Evolutionary conservation across 371 early-diverging fungal species (phyloP).

Genomic region (Funneliformis caledonium): DNA sequence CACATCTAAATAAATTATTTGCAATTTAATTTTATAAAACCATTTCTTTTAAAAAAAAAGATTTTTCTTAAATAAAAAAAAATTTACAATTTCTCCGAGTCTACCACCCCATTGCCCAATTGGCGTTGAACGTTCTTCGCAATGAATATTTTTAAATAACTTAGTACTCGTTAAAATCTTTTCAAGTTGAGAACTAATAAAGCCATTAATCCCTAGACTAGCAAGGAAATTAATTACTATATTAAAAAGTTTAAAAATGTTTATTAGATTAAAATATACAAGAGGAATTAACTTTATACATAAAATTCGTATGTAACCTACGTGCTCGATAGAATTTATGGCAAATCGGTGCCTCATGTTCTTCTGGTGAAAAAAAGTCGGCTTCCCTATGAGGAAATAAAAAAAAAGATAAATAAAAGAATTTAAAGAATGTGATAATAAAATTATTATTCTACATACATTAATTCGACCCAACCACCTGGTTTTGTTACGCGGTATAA

Average conservation of each 20-base stretch:
- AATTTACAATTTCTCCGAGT: constrained; percentile 22
- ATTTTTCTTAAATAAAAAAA: not conserved
- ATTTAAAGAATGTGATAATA: not conserved
- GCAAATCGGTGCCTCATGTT: not conserved
- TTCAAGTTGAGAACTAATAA: constrained; percentile 6
- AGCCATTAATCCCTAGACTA: not conserved
- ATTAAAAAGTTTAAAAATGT: not conserved
- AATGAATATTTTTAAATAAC: constrained; percentile 11
- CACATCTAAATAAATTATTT: not conserved
- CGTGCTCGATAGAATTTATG: not conserved
- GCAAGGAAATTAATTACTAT: not conserved
- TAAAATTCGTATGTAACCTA: not conserved
- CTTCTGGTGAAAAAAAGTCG: not conserved
- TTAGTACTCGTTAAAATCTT: not conserved
- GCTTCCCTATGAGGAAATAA: not conserved
- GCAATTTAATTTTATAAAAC: not conserved
- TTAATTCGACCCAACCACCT: constrained; percentile 58
- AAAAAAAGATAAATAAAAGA: not conserved
- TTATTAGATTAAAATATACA: not conserved
- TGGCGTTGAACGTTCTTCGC: not conserved
- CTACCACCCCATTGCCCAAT: constrained; percentile 29
- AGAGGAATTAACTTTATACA: not conserved
- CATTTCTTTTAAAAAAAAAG: no score
- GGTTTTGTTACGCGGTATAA: constrained; percentile 55
- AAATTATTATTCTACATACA: constrained; percentile 24